Conservation (phyloP, 2,329 filamentous ascomycete species). For the Trichoderma sp. region DNA sequence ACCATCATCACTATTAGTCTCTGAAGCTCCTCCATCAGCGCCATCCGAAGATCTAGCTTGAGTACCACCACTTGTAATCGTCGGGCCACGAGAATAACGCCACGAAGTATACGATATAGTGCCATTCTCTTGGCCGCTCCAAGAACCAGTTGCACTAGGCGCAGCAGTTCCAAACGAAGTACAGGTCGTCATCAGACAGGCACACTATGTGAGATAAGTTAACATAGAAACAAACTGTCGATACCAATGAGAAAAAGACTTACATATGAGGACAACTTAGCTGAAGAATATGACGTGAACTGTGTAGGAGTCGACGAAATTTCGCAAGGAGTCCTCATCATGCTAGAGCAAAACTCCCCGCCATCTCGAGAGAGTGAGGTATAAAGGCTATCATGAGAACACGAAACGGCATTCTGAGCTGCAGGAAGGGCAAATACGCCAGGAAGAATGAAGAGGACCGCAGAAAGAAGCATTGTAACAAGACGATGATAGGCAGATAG, state of each 20-base stretch:
- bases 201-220: constrained; percentile 26
- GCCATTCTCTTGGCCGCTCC: not conserved
- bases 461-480: constrained; percentile 15
- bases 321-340: constrained; percentile 27
- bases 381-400: constrained; percentile 33
- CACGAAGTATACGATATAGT: constrained; percentile 3
- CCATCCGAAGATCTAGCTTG: not conserved
- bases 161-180: constrained; percentile 1
- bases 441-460: not conserved
- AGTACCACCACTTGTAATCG: not conserved
- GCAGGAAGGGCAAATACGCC: constrained; percentile 20
- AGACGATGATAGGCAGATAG: not conserved
- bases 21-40: not conserved
- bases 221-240: not conserved
- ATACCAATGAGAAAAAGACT: constrained; percentile 13
- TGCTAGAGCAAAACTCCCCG: constrained; percentile 31
- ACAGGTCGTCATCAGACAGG: constrained; percentile 27
- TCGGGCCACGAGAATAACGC: not conserved
- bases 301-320: constrained; percentile 28
- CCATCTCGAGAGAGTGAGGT: constrained; percentile 31
- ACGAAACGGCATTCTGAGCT: constrained; percentile 19
- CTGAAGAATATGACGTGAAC: constrained; percentile 31
- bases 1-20: not conserved
- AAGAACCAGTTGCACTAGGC: not conserved
- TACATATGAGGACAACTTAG: constrained; percentile 34